phyloP scores from a whole-genome alignment of 2,329 filamentous ascomycete species.

The Colletotrichum melonis region DNA sequence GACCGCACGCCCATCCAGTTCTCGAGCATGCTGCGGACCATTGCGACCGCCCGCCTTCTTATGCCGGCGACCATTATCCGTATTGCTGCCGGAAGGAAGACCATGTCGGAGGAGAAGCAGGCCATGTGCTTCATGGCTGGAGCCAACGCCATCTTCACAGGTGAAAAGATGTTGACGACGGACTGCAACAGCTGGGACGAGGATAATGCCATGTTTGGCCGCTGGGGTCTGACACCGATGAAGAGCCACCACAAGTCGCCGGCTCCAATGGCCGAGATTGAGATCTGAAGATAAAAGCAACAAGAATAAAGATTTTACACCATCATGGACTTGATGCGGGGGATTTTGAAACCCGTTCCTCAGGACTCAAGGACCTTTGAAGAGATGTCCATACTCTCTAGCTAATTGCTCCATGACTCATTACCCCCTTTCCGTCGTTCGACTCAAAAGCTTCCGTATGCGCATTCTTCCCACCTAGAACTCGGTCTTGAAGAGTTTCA shows the following conservation, averaged over 20 bases:
- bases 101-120: constrained; percentile 89
- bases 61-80: constrained; percentile 90
- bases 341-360: too few species aligned
- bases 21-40: constrained; percentile 81
- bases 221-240: constrained; percentile 88
- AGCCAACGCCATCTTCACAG: constrained; percentile 94
- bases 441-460: too few species aligned
- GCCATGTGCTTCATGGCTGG: constrained; percentile 90
- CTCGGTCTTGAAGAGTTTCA: neutral
- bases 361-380: too few species aligned
- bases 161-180: constrained; percentile 95
- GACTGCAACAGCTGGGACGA: constrained; percentile 93
- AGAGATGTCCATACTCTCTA: too few species aligned
- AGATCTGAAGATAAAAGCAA: neutral
- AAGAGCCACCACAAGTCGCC: constrained; percentile 56
- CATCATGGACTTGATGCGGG: too few species aligned
- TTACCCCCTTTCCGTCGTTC: too few species aligned
- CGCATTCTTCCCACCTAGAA: neutral
- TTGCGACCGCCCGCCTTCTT: constrained; percentile 84
- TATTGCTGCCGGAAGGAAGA: constrained; percentile 85
- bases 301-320: neutral
- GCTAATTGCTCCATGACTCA: too few species aligned
- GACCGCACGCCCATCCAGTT: constrained; percentile 80
- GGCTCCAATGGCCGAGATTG: constrained; percentile 8
- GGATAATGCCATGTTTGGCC: constrained; percentile 84